phyloP scores from a whole-genome alignment of 176 grass and related monocot species.

The maize (Zea mays) region DNA sequence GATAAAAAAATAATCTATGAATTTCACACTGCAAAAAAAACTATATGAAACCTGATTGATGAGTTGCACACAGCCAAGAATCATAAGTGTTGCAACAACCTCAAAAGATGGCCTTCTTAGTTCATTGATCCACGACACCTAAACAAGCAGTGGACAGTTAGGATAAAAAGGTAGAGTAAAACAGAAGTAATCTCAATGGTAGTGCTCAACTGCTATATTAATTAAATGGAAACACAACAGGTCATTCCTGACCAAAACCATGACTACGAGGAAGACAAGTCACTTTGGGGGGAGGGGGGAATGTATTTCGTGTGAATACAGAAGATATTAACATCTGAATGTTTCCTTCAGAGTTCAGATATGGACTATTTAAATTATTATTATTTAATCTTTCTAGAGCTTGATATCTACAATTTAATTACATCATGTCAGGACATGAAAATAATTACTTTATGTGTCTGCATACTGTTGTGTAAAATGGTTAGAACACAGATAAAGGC shows the following conservation, averaged over 20 bases:
- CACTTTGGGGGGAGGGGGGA: background rate
- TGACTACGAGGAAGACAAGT: background rate
- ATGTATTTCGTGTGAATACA: slow-evolving; percentile 15
- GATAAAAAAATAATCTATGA: slow-evolving; percentile 11
- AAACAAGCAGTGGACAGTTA: slow-evolving; percentile 46
- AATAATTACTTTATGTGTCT: background rate
- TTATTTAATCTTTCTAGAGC: background rate
- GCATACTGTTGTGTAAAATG: background rate
- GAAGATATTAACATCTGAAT: slow-evolving; percentile 7
- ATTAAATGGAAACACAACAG: slow-evolving; percentile 6
- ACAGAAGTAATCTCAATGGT: slow-evolving; percentile 23
- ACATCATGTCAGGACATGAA: slow-evolving; percentile 4
- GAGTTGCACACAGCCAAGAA: slow-evolving; percentile 15
- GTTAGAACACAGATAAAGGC: background rate
- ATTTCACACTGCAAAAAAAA: slow-evolving; percentile 19
- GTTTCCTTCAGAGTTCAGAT: background rate
- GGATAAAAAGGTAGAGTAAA: slow-evolving; percentile 17
- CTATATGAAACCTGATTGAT: background rate
- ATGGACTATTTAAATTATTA: slow-evolving; percentile 1
- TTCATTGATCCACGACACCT: slow-evolving; percentile 99
- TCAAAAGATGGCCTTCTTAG: slow-evolving; percentile 44
- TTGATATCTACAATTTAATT: background rate
- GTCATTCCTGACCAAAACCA: slow-evolving; percentile 22
- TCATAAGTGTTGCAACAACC: slow-evolving; percentile 26
- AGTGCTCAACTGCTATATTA: slow-evolving; percentile 13